A percentile compares a stretch with the other conserved stretches of the same genome.
These are phyloP conservation scores for Cercospora sesami DNA, from an alignment of 2,329 filamentous ascomycete genomes.

Conservation along the genomic window DNA sequence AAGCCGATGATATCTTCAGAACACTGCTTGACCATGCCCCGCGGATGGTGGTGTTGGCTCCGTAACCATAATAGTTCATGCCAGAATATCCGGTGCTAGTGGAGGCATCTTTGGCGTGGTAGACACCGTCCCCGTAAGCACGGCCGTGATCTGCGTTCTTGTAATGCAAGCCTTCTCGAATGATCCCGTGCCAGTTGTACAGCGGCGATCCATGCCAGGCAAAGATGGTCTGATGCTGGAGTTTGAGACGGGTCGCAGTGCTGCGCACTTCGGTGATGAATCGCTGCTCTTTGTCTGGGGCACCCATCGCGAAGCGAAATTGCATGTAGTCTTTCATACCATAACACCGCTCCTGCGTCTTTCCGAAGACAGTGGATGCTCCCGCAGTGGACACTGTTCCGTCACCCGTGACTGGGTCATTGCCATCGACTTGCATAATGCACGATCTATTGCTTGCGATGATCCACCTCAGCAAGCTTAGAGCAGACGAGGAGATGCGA, in stretches of 20 bases:
- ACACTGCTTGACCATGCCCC: conserved; percentile 65
- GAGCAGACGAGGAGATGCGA: conserved; percentile 63
- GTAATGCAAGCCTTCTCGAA: conserved; percentile 78
- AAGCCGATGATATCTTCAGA: conserved; percentile 56
- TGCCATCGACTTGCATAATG: conserved; percentile 70
- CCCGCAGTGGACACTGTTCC: conserved; percentile 21
- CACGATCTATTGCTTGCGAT: conserved; percentile 86
- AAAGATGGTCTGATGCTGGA: conserved; percentile 68
- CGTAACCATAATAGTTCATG: conserved; percentile 11
- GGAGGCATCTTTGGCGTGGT: conserved; percentile 65
- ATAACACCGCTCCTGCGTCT: conserved; percentile 50
- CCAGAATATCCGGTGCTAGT: conserved; percentile 58
- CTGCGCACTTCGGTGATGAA: conserved; percentile 65
- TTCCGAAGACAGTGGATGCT: conserved; percentile 11
- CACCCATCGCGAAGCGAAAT: conserved; percentile 84
- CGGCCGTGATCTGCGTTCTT: conserved; percentile 64
- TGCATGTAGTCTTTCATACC: conserved; percentile 71
- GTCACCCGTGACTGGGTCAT: conserved; percentile 5
- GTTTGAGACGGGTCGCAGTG: conserved; percentile 44
- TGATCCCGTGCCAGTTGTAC: conserved; percentile 85
- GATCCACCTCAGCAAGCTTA: conserved; percentile 78
- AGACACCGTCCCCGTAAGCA: conserved; percentile 75
- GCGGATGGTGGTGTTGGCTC: neutral
- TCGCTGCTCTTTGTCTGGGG: conserved; percentile 78
- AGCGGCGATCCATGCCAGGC: conserved; percentile 82